A percentile compares a stretch with the other conserved stretches of the same genome.
phyloP scores from a whole-genome alignment of 345 rosid species.

The Moringa oleifera region DNA sequence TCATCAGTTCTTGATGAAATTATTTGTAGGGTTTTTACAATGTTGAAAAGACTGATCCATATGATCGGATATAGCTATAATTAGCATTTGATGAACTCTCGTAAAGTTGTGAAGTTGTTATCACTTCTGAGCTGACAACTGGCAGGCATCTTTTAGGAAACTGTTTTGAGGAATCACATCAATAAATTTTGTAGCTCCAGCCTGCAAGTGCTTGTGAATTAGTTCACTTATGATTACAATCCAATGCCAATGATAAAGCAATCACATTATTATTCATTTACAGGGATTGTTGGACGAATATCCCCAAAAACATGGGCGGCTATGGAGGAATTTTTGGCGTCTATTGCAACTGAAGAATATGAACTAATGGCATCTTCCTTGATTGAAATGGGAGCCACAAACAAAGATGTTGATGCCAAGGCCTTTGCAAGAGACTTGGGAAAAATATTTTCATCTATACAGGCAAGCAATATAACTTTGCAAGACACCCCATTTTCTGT shows the following conservation, averaged over 20 bases:
- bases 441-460: constrained; percentile 83
- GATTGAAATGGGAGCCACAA: constrained; percentile 96
- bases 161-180: too few species aligned
- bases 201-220: too few species aligned
- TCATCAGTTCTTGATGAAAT: too few species aligned
- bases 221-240: not conserved
- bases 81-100: too few species aligned
- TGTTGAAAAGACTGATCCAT: too few species aligned
- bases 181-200: too few species aligned
- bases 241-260: not conserved
- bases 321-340: constrained; percentile 79
- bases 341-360: constrained; percentile 80
- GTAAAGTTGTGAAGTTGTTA: too few species aligned
- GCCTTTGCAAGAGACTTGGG: constrained; percentile 89
- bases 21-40: too few species aligned
- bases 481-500: too few species aligned
- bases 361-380: constrained; percentile 91
- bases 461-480: constrained; percentile 34
- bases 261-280: constrained; percentile 2
- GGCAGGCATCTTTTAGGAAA: too few species aligned
- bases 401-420: constrained; percentile 67
- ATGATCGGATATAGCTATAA: too few species aligned
- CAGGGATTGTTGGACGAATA: constrained; percentile 98
- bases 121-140: too few species aligned
- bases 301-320: constrained; percentile 98